These are phyloP conservation scores for Didymella sp. DNA, from an alignment of 2,329 filamentous ascomycete species.

Conservation along the genomic window DNA sequence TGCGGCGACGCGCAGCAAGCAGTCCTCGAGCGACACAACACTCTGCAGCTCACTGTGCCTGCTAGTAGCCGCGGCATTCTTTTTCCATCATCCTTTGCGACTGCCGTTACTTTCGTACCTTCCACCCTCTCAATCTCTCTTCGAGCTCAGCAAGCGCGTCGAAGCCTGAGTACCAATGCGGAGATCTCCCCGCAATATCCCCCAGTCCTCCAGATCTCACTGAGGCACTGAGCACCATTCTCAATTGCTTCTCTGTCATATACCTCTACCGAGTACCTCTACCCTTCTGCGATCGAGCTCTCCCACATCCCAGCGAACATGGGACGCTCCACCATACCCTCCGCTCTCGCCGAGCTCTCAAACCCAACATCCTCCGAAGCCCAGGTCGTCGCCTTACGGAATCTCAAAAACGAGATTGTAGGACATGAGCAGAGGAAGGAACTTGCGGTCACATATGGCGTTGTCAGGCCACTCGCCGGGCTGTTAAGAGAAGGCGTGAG, in stretches of 20 bases:
- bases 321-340: constrained; percentile 46
- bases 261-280: background rate
- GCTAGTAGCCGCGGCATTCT: background rate
- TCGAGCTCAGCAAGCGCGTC: background rate
- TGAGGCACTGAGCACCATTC: background rate
- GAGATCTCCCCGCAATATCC: constrained; percentile 24
- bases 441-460: constrained; percentile 73
- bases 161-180: constrained; percentile 16
- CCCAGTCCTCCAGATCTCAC: constrained; percentile 8
- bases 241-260: background rate
- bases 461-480: constrained; percentile 67
- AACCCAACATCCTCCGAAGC: constrained; percentile 47
- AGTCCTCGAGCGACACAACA: constrained; percentile 11
- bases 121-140: background rate
- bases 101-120: background rate
- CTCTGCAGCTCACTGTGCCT: constrained; percentile 10
- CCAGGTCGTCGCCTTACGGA: constrained; percentile 67
- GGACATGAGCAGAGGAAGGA: constrained; percentile 90
- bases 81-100: background rate
- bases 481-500: constrained; percentile 56
- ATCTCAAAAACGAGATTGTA: constrained; percentile 86
- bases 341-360: constrained; percentile 49
- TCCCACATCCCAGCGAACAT: constrained; percentile 28
- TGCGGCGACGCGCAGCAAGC: constrained; percentile 5
- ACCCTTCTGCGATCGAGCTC: background rate